Conservation (phyloP, 768 basidiomycete species). For the Lanmaoa rubissima region DNA sequence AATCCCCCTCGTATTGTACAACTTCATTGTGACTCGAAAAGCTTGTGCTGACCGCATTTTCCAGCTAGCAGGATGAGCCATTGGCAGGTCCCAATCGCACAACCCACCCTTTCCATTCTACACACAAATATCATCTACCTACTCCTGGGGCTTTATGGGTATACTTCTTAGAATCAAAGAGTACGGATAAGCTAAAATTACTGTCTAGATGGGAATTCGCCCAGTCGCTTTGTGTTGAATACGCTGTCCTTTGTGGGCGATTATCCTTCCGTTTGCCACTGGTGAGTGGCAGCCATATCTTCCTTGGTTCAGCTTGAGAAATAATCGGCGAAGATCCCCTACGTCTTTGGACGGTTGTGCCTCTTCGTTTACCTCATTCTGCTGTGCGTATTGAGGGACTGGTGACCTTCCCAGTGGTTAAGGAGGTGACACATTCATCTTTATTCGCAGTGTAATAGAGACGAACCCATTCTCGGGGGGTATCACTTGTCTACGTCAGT, state of each 20-base stretch:
- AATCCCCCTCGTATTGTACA: neutral
- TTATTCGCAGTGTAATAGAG: neutral
- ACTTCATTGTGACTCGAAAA: neutral
- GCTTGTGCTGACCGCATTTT: neutral
- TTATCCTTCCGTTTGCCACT: constrained; percentile 16
- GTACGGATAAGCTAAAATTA: neutral
- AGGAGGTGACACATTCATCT: neutral
- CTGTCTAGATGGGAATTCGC: constrained; percentile 24
- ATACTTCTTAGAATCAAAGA: neutral
- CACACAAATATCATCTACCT: constrained; percentile 11
- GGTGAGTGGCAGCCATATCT: constrained; percentile 15
- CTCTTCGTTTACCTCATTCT: too few species aligned
- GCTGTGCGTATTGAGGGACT: too few species aligned
- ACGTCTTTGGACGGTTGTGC: too few species aligned
- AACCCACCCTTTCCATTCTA: neutral
- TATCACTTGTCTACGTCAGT: constrained; percentile 16
- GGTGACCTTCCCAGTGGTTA: too few species aligned
- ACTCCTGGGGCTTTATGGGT: constrained; percentile 23
- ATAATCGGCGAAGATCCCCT: constrained; percentile 11
- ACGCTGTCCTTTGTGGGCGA: constrained; percentile 10
- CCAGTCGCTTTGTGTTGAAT: constrained; percentile 18
- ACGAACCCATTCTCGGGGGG: neutral
- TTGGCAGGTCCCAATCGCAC: neutral
- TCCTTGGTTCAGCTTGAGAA: neutral
- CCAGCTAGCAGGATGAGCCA: neutral